Evolutionary conservation across 176 grass and related monocot genomes (phyloP), one percentile per base, ranked within the genome.

Genomic region (Carex parvula): DNA sequence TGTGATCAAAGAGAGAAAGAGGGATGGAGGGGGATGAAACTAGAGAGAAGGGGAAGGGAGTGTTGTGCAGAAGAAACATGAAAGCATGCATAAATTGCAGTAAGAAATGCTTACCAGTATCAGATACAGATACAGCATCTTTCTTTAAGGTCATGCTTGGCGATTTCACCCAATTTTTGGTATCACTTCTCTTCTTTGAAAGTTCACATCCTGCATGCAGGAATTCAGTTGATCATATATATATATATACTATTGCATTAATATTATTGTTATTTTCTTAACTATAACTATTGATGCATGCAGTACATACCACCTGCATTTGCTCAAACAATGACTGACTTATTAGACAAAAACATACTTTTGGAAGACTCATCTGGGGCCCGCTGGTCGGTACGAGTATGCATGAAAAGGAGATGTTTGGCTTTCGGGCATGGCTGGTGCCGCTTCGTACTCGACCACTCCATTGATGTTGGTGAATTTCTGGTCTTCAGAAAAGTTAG

Each of bases 111-210:
- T 64, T 50, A 6, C 18, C 13, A 52, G 20, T 7, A 17, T 35
- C 54, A 60, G 1, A 60, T 76, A 39, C 37, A 1, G 5, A 5
- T 39, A 2, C 62, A 50, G 60, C 81, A 18, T 94, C 90, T 44
- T 94, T 94, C 88, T 94, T 94, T 85, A 92, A 94, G 86, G 75
- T 94, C 88, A 94, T 94, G 92, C 48, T 88, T 48, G 86, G 92
- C 26, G 80, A 87, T 75, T 92, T 92, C 92, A 88, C 86, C 46
- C 80, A 92, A 63, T 14, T 35, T 6, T 79, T 92, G 92, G 92
- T 94, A 60, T 15, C 57, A 4, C n/a, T 10, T 81, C 41, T 20
- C 5, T 61, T 75, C 16, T 18, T 29, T 29, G 29, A 29, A 29
- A 29, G 29, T 29, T 29, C 29, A 29, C 29, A 29, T 29, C 29